These are phyloP conservation scores for Pneumocystis jirovecii DNA, from an alignment of 1,139 yeast species.

Conservation along the genomic window DNA sequence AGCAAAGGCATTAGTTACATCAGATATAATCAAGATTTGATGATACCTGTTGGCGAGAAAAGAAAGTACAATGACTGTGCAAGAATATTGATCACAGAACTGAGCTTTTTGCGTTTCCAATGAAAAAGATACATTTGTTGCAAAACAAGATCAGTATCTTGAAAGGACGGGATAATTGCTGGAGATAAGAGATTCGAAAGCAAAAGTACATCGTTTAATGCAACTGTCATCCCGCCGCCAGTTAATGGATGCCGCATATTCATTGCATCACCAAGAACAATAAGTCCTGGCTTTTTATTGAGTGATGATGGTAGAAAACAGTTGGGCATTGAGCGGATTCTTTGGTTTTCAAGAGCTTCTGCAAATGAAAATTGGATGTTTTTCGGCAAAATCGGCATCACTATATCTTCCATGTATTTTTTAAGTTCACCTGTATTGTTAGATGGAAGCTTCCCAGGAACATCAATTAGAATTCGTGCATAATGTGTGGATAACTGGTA, in stretches of 20 bases:
- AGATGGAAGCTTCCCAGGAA: constrained; percentile 66
- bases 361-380: constrained; percentile 50
- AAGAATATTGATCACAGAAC: constrained; percentile 74
- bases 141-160: constrained; percentile 40
- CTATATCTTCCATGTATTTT: constrained; percentile 43
- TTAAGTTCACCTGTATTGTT: constrained; percentile 43
- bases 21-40: not conserved
- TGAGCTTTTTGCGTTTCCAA: constrained; percentile 58
- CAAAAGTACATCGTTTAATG: constrained; percentile 69
- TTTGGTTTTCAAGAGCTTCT: constrained; percentile 37
- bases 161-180: constrained; percentile 40
- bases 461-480: constrained; percentile 82
- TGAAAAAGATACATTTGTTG: constrained; percentile 53
- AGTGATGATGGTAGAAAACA: constrained; percentile 70
- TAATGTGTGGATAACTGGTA: constrained; percentile 75
- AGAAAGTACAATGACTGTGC: constrained; percentile 80
- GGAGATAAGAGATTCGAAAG: constrained; percentile 48
- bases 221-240: constrained; percentile 99
- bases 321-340: constrained; percentile 83
- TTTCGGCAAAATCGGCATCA: constrained; percentile 57
- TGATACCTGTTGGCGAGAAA: constrained; percentile 68
- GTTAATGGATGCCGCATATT: constrained; percentile 98
- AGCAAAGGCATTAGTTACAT: not conserved
- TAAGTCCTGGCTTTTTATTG: constrained; percentile 55
- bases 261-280: constrained; percentile 81